Conservation (phyloP, 805 yeast species). For the Kazachstania bromeliacearum region DNA sequence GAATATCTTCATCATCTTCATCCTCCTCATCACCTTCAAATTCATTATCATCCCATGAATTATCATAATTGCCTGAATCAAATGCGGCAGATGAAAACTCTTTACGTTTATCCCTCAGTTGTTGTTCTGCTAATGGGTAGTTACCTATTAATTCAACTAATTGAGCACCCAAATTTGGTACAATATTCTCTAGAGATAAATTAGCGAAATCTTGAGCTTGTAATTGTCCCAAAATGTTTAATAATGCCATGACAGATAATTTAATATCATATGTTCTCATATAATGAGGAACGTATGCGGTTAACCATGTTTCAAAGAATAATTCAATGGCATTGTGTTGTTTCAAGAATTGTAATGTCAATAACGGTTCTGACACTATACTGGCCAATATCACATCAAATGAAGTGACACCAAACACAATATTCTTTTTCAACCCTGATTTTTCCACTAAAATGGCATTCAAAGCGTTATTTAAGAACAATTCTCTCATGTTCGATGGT, state of each 20-base stretch:
- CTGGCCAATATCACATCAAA: constrained; percentile 55
- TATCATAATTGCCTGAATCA: constrained; percentile 25
- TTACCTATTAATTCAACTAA: constrained; percentile 45
- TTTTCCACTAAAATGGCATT: constrained; percentile 24
- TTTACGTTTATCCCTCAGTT: constrained; percentile 53
- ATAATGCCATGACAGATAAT: constrained; percentile 57
- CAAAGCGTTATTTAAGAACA: constrained; percentile 37
- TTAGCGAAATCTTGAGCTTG: constrained; percentile 23
- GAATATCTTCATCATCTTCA: constrained; percentile 25
- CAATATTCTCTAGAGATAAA: constrained; percentile 30
- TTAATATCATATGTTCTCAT: constrained; percentile 75
- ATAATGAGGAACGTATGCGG: constrained; percentile 36
- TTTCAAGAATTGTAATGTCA: constrained; percentile 43
- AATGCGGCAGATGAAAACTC: constrained; percentile 37
- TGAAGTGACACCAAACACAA: constrained; percentile 27
- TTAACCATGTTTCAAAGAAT: constrained; percentile 41
- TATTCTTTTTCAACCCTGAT: constrained; percentile 17
- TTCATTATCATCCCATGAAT: constrained; percentile 27
- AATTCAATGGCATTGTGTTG: constrained; percentile 35
- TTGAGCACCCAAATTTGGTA: constrained; percentile 42
- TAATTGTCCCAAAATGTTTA: constrained; percentile 36
- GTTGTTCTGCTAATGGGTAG: constrained; percentile 63
- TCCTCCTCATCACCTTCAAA: constrained; percentile 30
- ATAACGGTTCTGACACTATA: constrained; percentile 49
- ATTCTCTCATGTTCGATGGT: constrained; percentile 38